Percentiles rank a stretch among this genome's conserved stretches.
These are phyloP conservation scores for Heteromeles arbutifolia DNA, from an alignment of 306 rosid genomes.

Conservation along the genomic window DNA sequence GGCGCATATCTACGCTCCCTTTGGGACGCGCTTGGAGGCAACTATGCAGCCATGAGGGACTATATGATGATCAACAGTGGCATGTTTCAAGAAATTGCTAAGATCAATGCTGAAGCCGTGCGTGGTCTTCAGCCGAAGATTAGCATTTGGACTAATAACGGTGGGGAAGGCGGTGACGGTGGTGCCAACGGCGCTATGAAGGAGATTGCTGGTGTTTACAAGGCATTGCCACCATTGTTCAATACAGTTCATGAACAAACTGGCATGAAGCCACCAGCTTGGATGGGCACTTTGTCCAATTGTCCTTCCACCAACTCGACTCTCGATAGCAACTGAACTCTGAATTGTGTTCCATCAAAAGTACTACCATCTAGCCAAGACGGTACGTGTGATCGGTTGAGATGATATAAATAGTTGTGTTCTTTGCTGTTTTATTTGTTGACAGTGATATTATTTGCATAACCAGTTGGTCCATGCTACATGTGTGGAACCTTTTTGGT, in stretches of 20 bases:
- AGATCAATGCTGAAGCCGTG: slow-evolving; percentile 25
- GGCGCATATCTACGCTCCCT: slow-evolving; percentile 18
- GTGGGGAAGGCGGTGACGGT: neutral
- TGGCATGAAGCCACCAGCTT: slow-evolving; percentile 30
- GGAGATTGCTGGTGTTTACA: slow-evolving; percentile 23
- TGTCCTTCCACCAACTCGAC: neutral
- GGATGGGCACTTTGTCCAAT: slow-evolving; percentile 33
- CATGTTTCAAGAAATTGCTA: slow-evolving; percentile 27
- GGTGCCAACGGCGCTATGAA: slow-evolving; percentile 15
- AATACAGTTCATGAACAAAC: slow-evolving; percentile 30
- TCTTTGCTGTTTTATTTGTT: no score
- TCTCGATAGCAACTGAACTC: neutral
- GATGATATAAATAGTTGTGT: no score
- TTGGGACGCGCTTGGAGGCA: slow-evolving; percentile 11
- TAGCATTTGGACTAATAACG: slow-evolving; percentile 21
- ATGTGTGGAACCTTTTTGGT: no score
- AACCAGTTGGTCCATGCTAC: no score
- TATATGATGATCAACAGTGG: slow-evolving; percentile 26
- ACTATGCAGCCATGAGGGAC: slow-evolving; percentile 21
- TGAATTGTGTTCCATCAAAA: no score
- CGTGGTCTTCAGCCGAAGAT: slow-evolving; percentile 28
- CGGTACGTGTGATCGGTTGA: no score
- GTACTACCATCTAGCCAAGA: no score
- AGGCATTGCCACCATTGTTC: slow-evolving; percentile 28
- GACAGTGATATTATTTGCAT: no score